A percentile compares a stretch with the other conserved stretches of the same genome.
These are phyloP conservation scores for Fraxinus sp. DNA, from an alignment of 305 asterid genomes.

Conservation along the genomic window DNA sequence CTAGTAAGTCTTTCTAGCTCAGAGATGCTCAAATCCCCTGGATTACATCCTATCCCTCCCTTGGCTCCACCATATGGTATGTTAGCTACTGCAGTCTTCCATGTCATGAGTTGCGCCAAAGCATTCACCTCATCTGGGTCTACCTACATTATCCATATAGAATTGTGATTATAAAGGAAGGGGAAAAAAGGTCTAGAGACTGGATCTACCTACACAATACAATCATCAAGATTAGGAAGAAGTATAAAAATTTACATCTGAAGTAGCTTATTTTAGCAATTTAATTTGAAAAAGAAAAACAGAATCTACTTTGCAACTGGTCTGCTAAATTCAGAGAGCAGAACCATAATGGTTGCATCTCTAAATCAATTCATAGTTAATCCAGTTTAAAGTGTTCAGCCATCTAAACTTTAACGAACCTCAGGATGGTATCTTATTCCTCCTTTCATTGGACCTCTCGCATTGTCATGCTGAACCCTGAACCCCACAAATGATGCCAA, in stretches of 20 bases:
- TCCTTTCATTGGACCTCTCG: conserved; percentile 94
- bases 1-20: conserved; percentile 82
- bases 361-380: background rate
- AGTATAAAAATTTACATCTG: background rate
- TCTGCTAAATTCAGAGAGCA: background rate
- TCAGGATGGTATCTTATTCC: conserved; percentile 92
- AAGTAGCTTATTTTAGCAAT: background rate
- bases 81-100: conserved; percentile 91
- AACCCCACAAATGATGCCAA: conserved; percentile 83
- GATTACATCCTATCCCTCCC: conserved; percentile 85
- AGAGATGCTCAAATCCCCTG: conserved; percentile 59
- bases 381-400: background rate
- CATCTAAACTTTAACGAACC: conserved; percentile 36
- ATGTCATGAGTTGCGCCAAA: conserved; percentile 83
- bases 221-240: background rate
- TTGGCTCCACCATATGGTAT: conserved; percentile 93
- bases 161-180: background rate
- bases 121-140: conserved; percentile 94
- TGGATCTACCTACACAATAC: background rate
- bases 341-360: background rate
- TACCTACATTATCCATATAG: conserved; percentile 41
- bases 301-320: background rate
- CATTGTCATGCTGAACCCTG: conserved; percentile 84
- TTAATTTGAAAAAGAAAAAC: background rate
- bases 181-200: background rate